phyloP scores from a whole-genome alignment of 2,329 filamentous ascomycete genomes.

The Arthrobotrys sphaeroides region DNA sequence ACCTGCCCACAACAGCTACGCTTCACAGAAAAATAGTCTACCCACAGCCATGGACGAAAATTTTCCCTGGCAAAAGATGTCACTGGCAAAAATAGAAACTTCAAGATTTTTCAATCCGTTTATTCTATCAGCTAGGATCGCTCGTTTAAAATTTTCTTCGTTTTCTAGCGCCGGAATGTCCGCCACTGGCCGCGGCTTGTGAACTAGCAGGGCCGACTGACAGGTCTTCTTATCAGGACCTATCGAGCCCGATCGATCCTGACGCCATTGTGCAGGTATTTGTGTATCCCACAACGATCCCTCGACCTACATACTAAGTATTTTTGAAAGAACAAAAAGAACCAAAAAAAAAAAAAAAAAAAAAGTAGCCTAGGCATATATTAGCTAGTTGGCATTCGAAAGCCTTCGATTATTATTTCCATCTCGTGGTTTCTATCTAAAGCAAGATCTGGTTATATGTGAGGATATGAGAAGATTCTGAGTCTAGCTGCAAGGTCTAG shows the following conservation, averaged over 20 bases:
- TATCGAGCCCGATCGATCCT: conserved; percentile 15
- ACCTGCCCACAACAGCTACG: conserved; percentile 44
- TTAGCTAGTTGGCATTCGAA: too few species aligned
- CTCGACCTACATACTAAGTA: too few species aligned
- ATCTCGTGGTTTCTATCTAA: too few species aligned
- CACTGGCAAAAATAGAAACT: conserved; percentile 28
- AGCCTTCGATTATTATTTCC: too few species aligned
- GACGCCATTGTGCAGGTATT: conserved; percentile 46
- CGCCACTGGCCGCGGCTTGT: neutral
- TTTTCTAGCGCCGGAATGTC: conserved; percentile 50
- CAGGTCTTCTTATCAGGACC: conserved; percentile 16
- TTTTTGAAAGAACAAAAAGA: too few species aligned
- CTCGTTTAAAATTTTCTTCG: conserved; percentile 8
- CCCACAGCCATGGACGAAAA: conserved; percentile 36
- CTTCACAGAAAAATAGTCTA: conserved; percentile 9
- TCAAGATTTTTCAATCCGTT: conserved; percentile 6
- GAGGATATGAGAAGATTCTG: too few species aligned
- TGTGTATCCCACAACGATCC: neutral
- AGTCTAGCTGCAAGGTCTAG: too few species aligned
- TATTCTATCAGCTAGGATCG: neutral
- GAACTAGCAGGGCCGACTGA: neutral
- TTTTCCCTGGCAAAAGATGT: conserved; percentile 30
- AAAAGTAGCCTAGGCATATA: too few species aligned
- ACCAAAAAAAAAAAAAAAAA: too few species aligned
- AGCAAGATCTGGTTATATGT: too few species aligned